Percentiles rank a stretch among this genome's conserved stretches.
Evolutionary conservation across 345 rosid species (phyloP).

Genomic region (Cardamine chenopodiifolia): DNA sequence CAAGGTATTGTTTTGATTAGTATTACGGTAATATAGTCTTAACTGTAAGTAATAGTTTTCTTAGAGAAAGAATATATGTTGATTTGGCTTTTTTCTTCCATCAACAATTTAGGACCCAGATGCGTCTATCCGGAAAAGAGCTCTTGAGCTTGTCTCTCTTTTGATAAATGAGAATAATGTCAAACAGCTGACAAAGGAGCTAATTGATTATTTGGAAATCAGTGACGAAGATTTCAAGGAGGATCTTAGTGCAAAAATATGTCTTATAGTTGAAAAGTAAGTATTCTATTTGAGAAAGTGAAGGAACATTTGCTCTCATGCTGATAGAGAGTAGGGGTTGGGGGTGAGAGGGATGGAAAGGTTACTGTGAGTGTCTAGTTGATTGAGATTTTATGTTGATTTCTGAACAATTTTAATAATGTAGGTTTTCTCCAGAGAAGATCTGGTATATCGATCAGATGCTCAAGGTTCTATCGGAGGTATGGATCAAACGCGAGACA

Average conservation of each 20-base stretch:
- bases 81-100: constrained; percentile 43
- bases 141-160: constrained; percentile 86
- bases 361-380: constrained; percentile 9
- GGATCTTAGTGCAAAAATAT: constrained; percentile 97
- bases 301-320: constrained; percentile 11
- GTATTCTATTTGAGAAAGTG: constrained; percentile 41
- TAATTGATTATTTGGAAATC: constrained; percentile 93
- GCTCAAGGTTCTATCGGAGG: constrained; percentile 99
- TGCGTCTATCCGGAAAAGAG: constrained; percentile 97
- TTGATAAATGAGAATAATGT: constrained; percentile 91
- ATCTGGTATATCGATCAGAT: constrained; percentile 98
- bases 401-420: constrained; percentile 41
- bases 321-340: background rate
- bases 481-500: constrained; percentile 45
- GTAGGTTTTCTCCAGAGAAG: constrained; percentile 96
- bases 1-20: constrained; percentile 60
- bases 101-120: constrained; percentile 77
- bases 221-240: constrained; percentile 96
- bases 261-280: constrained; percentile 96
- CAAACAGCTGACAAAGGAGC: constrained; percentile 85
- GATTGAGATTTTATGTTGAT: constrained; percentile 21
- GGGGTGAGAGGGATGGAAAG: constrained; percentile 14
- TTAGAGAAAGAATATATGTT: constrained; percentile 12
- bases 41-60: constrained; percentile 13
- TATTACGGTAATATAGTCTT: constrained; percentile 4